These are phyloP conservation scores for Neurospora discreta DNA, from an alignment of 495 filamentous ascomycete genomes.

Conservation along the genomic window DNA sequence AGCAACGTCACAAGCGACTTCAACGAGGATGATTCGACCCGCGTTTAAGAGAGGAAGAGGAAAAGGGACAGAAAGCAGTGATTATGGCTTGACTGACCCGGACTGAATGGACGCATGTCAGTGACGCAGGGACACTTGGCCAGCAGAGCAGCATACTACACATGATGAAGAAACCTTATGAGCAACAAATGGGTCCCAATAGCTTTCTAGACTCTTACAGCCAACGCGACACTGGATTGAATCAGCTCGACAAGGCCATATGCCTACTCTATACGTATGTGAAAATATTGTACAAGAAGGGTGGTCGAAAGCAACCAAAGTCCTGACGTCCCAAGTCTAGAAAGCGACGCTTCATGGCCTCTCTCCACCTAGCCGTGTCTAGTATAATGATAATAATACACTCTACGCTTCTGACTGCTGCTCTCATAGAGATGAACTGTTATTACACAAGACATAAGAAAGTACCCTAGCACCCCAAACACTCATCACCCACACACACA, in stretches of 20 bases:
- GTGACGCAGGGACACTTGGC: neutral
- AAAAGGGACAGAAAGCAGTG: neutral
- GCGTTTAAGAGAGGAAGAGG: neutral
- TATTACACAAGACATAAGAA: neutral
- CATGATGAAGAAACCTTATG: neutral
- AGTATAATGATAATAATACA: neutral
- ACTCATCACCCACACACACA: neutral
- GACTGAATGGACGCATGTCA: neutral
- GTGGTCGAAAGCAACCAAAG: constrained; percentile 2
- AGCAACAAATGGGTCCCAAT: neutral
- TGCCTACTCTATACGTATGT: neutral
- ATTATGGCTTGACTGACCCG: neutral
- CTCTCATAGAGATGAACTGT: neutral
- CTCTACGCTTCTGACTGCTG: neutral
- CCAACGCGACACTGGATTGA: neutral
- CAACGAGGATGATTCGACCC: constrained; percentile 22
- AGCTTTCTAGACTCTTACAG: neutral
- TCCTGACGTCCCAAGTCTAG: constrained; percentile 1
- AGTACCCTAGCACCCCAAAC: neutral
- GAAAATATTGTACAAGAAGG: constrained; percentile 17
- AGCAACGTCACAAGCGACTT: constrained; percentile 86
- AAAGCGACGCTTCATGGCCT: neutral
- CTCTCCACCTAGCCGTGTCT: neutral
- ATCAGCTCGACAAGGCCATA: neutral
- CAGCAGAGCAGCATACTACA: neutral